These are phyloP conservation scores for Ensete glaucum DNA, from an alignment of 176 grass and related monocot genomes.

Conservation along the genomic window DNA sequence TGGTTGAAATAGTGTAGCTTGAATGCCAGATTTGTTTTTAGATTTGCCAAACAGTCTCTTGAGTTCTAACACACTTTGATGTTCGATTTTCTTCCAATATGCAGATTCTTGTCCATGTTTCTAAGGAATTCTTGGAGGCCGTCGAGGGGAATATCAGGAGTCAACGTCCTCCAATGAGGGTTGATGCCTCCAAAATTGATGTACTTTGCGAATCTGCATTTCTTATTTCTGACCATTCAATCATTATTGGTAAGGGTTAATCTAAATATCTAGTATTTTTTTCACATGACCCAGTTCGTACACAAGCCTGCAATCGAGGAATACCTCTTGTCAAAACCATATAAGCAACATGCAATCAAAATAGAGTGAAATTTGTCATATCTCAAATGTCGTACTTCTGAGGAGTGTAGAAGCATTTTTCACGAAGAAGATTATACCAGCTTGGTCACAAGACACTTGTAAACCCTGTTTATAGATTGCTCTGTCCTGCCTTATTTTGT, in stretches of 20 bases:
- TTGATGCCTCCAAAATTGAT: conserved; percentile 68
- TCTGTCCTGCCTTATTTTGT: no score
- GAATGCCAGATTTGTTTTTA: background rate
- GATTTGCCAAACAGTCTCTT: background rate
- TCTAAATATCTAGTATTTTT: background rate
- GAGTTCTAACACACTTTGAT: background rate
- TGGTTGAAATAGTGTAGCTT: background rate
- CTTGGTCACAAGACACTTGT: no score
- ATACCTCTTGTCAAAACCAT: no score
- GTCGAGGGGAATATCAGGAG: conserved; percentile 44
- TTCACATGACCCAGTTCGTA: background rate
- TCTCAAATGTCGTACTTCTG: no score
- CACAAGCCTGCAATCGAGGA: no score
- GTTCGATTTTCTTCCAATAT: conserved; percentile 1
- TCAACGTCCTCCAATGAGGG: conserved; percentile 54
- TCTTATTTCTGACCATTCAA: conserved; percentile 81
- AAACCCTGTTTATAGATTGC: no score
- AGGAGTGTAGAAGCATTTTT: no score
- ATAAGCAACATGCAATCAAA: no score
- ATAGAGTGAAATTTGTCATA: no score
- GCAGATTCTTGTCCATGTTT: conserved; percentile 50
- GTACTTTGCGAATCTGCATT: conserved; percentile 39
- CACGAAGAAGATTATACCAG: no score
- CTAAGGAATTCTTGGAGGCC: conserved; percentile 65
- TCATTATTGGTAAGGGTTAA: conserved; percentile 51